These are phyloP conservation scores for Phytophthora sojae DNA, from an alignment of 352 stramenopile genomes.

Conservation along the genomic window DNA sequence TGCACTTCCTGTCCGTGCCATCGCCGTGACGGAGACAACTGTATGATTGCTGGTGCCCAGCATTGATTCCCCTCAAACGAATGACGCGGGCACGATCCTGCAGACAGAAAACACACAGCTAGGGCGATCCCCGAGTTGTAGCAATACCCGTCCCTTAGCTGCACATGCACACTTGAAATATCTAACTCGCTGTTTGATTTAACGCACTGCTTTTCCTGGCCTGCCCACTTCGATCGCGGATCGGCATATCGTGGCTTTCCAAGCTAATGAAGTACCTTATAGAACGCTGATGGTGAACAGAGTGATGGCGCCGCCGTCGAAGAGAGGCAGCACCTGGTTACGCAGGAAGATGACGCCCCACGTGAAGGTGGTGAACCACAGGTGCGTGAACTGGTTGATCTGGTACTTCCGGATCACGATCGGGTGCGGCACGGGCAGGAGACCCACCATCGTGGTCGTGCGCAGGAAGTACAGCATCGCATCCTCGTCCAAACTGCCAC, in stretches of 20 bases:
- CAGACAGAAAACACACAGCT: slow-evolving; percentile 14
- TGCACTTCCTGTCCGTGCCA: slow-evolving; percentile 71
- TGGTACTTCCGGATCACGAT: slow-evolving; percentile 99
- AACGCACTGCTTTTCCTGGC: slow-evolving; percentile 23
- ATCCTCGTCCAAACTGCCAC: slow-evolving; percentile 93
- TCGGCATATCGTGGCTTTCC: background rate
- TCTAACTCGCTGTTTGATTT: slow-evolving; percentile 38
- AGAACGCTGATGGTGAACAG: slow-evolving; percentile 94
- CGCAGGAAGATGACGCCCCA: slow-evolving; percentile 99
- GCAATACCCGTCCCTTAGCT: slow-evolving; percentile 22
- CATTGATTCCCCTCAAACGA: slow-evolving; percentile 15
- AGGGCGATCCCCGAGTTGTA: slow-evolving; percentile 35
- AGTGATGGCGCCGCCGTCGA: slow-evolving; percentile 96
- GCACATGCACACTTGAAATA: slow-evolving; percentile 29
- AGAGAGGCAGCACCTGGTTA: slow-evolving; percentile 97
- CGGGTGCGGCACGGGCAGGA: slow-evolving; percentile 96
- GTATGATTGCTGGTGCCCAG: slow-evolving; percentile 8
- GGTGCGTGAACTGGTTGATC: slow-evolving; percentile 98
- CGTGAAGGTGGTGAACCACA: slow-evolving; percentile 99
- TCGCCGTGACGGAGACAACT: slow-evolving; percentile 39
- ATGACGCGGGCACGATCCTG: slow-evolving; percentile 16
- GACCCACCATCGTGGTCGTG: slow-evolving; percentile 98
- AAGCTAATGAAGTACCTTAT: slow-evolving; percentile 37
- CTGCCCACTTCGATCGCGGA: slow-evolving; percentile 27
- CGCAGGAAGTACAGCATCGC: slow-evolving; percentile 97